Base-by-base conservation (phyloP, 176 grass and related monocot genomes). In the Canna indica region DNA sequence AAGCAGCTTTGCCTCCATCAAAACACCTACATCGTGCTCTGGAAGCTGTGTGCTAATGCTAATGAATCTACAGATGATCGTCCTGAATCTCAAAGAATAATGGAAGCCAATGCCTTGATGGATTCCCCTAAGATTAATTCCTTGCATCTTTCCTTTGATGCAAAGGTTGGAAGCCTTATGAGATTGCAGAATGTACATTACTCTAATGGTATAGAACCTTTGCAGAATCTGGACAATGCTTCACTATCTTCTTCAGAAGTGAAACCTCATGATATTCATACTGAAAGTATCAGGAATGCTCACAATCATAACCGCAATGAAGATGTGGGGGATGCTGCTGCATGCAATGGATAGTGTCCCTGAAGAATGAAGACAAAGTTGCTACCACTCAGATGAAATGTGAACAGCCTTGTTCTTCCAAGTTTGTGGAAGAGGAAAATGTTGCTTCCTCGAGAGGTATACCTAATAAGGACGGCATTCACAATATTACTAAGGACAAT, bases 1-100 rank as follows among this genome's bases (percentile, higher is more conserved):
- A 97, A 87, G 83, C 93, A 77, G 93, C 84, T 78, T 90, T 97
- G 68, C 93, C 93, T 85, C 93, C 93, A 79, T 97, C 88, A 32
- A 97, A 97, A 90, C 88, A 88, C 33, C 74, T 97, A 71, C 93
- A 97, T 78, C 83, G 93, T 88, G 88, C 88, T 52, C 86, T 97
- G 76, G 88, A 97, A 76, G 93, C 93, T 76, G 92, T 97, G 88
- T 76, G 93, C 86, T 71, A 90, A 97, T 87, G 81, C 77, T 64
- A 81, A 76, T 63, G 85, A 87, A 78, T 77, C 73, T 76, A 78
- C 47, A 24, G 64, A 76, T 83, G 81, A 79, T 53, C 31, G 17
- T 24, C 54, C 71, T 35, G 82, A 91, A 79, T 78, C 64, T 48
- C 64, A 75, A 66, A 73, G 70, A 41, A 38, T 73, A 47, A 67